Base-by-base conservation (phyloP, 805 yeast genomes). In the Wickerhamomyces ciferrii region DNA sequence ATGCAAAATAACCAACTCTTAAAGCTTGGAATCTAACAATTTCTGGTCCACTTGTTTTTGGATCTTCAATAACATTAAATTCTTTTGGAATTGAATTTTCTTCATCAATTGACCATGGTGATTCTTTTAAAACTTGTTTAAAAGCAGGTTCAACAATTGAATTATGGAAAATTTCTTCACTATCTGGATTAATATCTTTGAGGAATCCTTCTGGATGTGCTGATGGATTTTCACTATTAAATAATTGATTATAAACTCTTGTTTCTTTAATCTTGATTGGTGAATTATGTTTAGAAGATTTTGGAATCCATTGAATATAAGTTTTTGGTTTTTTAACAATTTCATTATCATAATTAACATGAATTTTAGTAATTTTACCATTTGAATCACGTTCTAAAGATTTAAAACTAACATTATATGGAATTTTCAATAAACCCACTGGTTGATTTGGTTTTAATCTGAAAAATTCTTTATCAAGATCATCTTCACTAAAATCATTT, bases 1-100 rank as follows among this genome's bases (percentile, higher is more conserved):
- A 66, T 61, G 96, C 83, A 79, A 90, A 94, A 68, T 94, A 94
- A 27, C 99, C 99, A 41, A 88, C 92, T 70, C 99, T 82, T 67
- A 94, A 78, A 27, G 96, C 99, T 72, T 94, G 99, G 89, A 94
- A 94, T 68, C 99, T 81, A 29, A 87, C 89, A n/a, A 91, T 78
- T 65, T 91, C 96, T 41, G 81, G 79, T 4, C 80, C 76, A 19
- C 75, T 67, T 52, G 74, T 69, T 31, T 75, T 75, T 36, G 68
- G 67, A 49, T 76, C 75, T 64, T 94, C 97, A 55, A 77, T 74
- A 53, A 90, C 84, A 60, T 73, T 67, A 63, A 89, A 87, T 52
- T 83, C 83, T 36, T 76, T 70, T 43, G 80, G 75, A 36, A 75
- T 74, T 29, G 76, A 74, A 25, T 83, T 74, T 27, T 76, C 74